These are phyloP conservation scores for Coniochaeta sp. DNA, from an alignment of 2,329 filamentous ascomycete species.

Conservation along the genomic window DNA sequence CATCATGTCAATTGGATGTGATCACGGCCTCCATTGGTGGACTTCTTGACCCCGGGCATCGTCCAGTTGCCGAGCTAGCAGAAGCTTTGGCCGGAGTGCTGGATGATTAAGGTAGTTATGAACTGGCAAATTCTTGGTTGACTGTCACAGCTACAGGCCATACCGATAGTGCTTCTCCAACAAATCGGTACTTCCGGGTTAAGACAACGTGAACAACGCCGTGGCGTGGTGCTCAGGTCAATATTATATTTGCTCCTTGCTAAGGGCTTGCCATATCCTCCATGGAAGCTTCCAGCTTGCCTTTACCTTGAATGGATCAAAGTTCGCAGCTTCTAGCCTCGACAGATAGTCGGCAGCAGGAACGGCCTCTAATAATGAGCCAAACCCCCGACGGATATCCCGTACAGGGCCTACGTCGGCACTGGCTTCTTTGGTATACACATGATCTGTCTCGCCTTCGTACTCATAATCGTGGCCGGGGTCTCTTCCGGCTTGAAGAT, in stretches of 20 bases:
- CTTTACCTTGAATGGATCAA: conserved; percentile 68
- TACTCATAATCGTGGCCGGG: conserved; percentile 88
- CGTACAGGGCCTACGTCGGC: conserved; percentile 26
- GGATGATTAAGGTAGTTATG: no score
- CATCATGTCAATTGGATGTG: no score
- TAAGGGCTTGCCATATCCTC: conserved; percentile 52
- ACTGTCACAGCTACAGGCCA: no score
- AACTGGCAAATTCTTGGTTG: no score
- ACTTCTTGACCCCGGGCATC: no score
- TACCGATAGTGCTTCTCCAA: no score
- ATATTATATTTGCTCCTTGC: conserved; percentile 36
- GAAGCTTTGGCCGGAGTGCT: no score
- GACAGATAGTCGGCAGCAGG: conserved; percentile 73
- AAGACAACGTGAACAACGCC: neutral
- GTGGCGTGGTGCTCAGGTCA: no score
- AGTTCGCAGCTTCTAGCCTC: conserved; percentile 70
- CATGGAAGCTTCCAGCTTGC: conserved; percentile 79
- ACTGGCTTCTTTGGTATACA: conserved; percentile 30
- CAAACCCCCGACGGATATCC: conserved; percentile 58
- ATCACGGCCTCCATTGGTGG: no score
- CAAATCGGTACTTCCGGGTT: no score
- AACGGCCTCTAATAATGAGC: conserved; percentile 72
- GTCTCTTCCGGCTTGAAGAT: conserved; percentile 63
- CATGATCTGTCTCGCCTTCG: conserved; percentile 63
- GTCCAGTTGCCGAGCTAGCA: no score